Conservation (phyloP, 2,329 filamentous ascomycete species). For the Gnomoniopsis sp. region DNA sequence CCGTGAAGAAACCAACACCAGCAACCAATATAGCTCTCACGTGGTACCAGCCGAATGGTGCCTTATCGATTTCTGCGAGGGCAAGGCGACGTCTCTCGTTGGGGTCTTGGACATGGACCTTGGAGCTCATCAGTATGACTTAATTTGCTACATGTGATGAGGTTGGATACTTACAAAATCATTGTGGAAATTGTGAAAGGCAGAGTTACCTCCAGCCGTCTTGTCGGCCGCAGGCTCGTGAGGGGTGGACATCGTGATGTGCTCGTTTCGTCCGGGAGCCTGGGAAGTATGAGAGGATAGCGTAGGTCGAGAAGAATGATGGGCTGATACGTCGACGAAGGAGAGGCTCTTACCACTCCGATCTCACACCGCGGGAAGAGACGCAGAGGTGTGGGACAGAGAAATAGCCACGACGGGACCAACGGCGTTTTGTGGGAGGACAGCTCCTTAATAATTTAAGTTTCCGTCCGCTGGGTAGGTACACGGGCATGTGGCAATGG, state of each 20-base stretch:
- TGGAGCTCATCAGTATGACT: not conserved
- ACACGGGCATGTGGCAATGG: not conserved
- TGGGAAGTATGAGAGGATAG: not conserved
- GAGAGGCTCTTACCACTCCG: not conserved
- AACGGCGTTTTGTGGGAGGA: conserved; percentile 1
- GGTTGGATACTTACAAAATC: conserved; percentile 44
- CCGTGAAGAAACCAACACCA: conserved; percentile 85
- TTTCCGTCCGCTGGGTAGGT: not conserved
- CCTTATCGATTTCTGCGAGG: conserved; percentile 78
- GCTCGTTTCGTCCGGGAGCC: not conserved
- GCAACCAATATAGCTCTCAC: conserved; percentile 73
- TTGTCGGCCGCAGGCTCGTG: conserved; percentile 27
- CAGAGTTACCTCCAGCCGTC: conserved; percentile 64
- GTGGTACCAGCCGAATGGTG: conserved; percentile 81
- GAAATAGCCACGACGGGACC: not conserved
- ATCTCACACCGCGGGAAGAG: not conserved
- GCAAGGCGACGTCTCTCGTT: conserved; percentile 77
- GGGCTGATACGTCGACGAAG: not conserved
- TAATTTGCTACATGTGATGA: not conserved
- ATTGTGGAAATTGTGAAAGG: conserved; percentile 76
- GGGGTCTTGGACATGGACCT: conserved; percentile 58
- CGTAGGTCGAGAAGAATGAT: not conserved
- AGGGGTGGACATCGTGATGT: conserved; percentile 20
- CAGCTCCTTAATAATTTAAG: conserved; percentile 12
- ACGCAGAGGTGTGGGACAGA: not conserved